These are phyloP conservation scores for Cryphonectria nitschkei DNA, from an alignment of 2,329 filamentous ascomycete species.

Conservation along the genomic window DNA sequence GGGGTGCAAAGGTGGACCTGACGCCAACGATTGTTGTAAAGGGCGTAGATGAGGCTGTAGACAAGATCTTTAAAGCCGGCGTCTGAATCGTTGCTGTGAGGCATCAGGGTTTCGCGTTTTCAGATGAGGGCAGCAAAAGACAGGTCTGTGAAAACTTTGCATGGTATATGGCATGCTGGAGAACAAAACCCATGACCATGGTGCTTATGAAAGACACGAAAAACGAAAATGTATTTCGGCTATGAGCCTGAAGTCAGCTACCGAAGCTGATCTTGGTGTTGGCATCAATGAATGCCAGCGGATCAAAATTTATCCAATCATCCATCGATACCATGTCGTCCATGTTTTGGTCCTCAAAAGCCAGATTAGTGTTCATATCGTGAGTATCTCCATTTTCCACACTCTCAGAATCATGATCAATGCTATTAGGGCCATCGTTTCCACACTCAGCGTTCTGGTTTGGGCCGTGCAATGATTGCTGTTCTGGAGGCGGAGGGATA, in stretches of 20 bases:
- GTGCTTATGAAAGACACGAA: not conserved
- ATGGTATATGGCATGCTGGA: not conserved
- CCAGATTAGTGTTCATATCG: too few species aligned
- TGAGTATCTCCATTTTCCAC: too few species aligned
- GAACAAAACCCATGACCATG: not conserved
- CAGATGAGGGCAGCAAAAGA: not conserved
- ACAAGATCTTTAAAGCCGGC: slow-evolving; percentile 36
- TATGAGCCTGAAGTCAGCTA: not conserved
- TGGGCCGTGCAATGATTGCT: not conserved
- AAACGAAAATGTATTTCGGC: not conserved
- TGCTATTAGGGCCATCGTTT: too few species aligned
- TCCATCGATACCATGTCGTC: too few species aligned
- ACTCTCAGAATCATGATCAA: too few species aligned
- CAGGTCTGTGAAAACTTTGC: not conserved
- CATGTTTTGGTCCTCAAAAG: too few species aligned
- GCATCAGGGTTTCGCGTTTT: too few species aligned
- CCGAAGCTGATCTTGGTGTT: too few species aligned
- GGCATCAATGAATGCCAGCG: too few species aligned
- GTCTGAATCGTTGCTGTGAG: not conserved
- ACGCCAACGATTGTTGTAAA: slow-evolving; percentile 58
- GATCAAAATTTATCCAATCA: too few species aligned
- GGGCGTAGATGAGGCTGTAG: slow-evolving; percentile 61
- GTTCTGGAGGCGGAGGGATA: not conserved
- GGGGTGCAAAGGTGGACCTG: slow-evolving; percentile 34
- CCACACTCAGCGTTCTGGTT: not conserved